Base-by-base conservation (phyloP, 352 stramenopile species). In the Pythium phragmitis region DNA sequence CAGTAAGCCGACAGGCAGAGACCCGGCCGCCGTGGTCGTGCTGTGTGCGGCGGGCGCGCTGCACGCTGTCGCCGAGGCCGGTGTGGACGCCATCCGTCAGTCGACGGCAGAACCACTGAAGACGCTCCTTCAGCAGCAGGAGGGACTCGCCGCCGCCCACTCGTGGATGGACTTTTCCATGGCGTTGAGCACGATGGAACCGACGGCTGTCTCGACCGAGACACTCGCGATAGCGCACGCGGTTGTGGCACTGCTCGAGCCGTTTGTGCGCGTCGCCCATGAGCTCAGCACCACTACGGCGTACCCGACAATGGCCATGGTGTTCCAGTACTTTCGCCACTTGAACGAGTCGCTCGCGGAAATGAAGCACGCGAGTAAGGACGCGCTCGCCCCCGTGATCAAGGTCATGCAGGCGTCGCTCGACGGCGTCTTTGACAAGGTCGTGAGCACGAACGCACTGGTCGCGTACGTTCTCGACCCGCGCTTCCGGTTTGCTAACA, bases 301-400 rank as follows among this genome's bases (percentile, higher is more conserved):
- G 19, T 68, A 62, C 46, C 52, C 61, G 13, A 68, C 43, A 2
- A 62, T 68, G 34, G 34, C 61, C 16, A 68, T 68, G 61, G 37
- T 68, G 4, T 68, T 62, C 23, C 61, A 68, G 53, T 68, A 62
- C 34, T 62, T 58, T 23, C 61, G 61, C 9, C 53, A 62, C 36
- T 23, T 68, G 43, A 57, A 62, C 5, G 52, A 68, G 17, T 53
- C 37, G 6, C 23, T 61, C 0, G n/a, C 42, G 60, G 17, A 60
- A 33, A 13, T 21, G 4, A 54, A 33, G 7, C 51, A 58, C 16
- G 5, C 43, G 7, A 33, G 28, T 14, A 47, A 30, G 3, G 30
- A 59, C 19, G n/a, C 19, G 7, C 36, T 62, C 21, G 41, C 56
- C 14, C 13, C 26, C 34, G 34, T 51, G 6, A 37, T 49, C 13